Evolutionary conservation across 2,329 filamentous ascomycete species (phyloP), one percentile per base, ranked within the genome.

Genomic region (Colletotrichum gloeosporioides): DNA sequence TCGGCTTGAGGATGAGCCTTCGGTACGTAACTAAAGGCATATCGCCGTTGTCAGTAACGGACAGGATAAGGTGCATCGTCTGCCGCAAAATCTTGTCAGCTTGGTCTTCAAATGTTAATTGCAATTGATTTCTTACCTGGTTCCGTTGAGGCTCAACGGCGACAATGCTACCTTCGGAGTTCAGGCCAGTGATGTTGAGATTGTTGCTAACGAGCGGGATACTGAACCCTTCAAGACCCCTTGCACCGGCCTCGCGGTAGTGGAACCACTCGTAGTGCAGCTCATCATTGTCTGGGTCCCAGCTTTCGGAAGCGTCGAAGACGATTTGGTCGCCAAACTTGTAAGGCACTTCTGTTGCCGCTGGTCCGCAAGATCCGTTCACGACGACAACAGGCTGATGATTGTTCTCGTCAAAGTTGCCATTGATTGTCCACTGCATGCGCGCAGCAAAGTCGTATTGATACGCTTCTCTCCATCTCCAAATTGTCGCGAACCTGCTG

Each of bases 211-310:
- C 44, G 31, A 68, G 65, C 18, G 65, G 65, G 6, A 68, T 68
- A 6, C 55, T 31, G 29, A 68, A 68, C 6, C 65, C 65, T 31
- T 68, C 65, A n/a, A 68, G 25, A 22, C 8, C 65, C 22, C 65
- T 55, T 16, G 18, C 65, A 2, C 65, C 5, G 0, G 82, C 80
- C 53, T 85, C 84, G 2, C 73, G 78, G 79, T 90, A 90, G 36
- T 90, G 88, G 80, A 85, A 88, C 88, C 88, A 90, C 62, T 85
- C 85, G 81, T 87, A 90, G 2, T 82, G 83, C n/a, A 90, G 78
- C 5, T 82, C 77, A 53, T 85, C 84, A 8, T 80, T 80, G 75
- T 90, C 87, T 0, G 87, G 87, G 78, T 90, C 88, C 75, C 87
- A 88, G 0, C 86, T 86, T 36, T 80, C 80, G 0, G 84, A 84